Evolutionary conservation across 768 basidiomycete genomes (phyloP), one percentile per base, ranked within the genome.

Genomic region (Candolleomyces efflorescens): DNA sequence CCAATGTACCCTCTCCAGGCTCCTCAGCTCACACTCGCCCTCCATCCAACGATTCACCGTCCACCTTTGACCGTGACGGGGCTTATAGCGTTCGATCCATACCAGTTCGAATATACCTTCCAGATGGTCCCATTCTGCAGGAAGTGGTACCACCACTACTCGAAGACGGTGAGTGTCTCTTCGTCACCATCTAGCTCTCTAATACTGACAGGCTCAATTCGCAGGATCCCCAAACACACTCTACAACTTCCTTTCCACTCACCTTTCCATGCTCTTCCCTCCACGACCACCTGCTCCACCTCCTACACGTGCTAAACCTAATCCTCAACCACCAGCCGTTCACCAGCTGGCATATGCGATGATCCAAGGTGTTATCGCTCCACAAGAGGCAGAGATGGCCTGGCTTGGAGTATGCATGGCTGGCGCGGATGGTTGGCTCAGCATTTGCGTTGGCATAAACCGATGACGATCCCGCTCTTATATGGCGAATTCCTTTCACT

Each of bases 361-460:
- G 48, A 77, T 95, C 12, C 96, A 98, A 68, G 96, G 97, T 12
- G 85, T 98, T 18, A 71, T 81, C 2, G 73, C 88, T 1, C 97
- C 96, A 1, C 77, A 83, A 7, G 94, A 97, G 27, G 81, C 93
- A 5, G 96, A 98, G 67, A 79, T 98, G 72, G 93, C 89, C 4
- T 97, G 96, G 95, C 70, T 98, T n/a, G 90, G 92, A 10, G 87
- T 91, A 18, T 94, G 93, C 64, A 75, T 98, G 72, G 84, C 88
- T 12, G 94, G 94, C 7, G 92, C 94, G 12, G 97, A 98, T 66
- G 97, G 97, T 5, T 98, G 94, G 94, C 79, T 96, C 26, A 90
- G 91, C 68, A 79, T 98, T 54, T 95, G 93, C 67, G 76, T 97
- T 26, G 90, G 89, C 15, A 71, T 63, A 41, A 59, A 57, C 44